These are phyloP conservation scores for Dendrobium huoshanense DNA, from an alignment of 106 monocot species.

Conservation along the genomic window DNA sequence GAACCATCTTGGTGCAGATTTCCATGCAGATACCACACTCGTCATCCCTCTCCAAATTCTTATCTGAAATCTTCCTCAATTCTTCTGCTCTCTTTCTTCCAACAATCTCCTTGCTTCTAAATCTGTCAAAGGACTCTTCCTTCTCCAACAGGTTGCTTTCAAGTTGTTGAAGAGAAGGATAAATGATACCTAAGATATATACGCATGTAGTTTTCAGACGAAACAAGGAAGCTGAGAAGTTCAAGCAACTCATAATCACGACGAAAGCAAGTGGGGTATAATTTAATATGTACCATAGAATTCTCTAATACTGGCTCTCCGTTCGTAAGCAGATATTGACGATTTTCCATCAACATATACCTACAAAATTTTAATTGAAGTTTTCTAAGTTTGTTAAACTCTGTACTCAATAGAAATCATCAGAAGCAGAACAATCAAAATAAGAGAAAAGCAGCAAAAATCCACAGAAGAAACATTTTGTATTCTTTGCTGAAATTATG, in stretches of 20 bases:
- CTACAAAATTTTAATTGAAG: conserved; percentile 17
- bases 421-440: background rate
- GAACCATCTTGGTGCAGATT: conserved; percentile 77
- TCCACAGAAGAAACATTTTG: background rate
- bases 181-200: conserved; percentile 56
- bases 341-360: conserved; percentile 64
- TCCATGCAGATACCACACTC: conserved; percentile 86
- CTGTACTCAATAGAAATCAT: background rate
- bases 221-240: background rate
- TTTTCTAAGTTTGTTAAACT: background rate
- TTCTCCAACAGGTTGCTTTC: conserved; percentile 41
- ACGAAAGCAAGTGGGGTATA: background rate
- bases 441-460: background rate
- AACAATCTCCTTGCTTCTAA: conserved; percentile 22
- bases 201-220: background rate
- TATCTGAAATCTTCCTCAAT: conserved; percentile 36
- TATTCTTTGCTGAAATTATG: background rate
- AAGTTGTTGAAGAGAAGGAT: conserved; percentile 73
- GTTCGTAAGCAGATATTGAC: conserved; percentile 51
- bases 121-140: conserved; percentile 28
- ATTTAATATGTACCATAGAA: conserved; percentile 51
- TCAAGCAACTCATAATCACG: background rate
- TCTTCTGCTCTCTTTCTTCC: conserved; percentile 36
- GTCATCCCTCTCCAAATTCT: conserved; percentile 55
- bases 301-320: conserved; percentile 69